Percentiles rank a stretch among this genome's conserved stretches.
These are phyloP conservation scores for Phanerochaete carnosa DNA, from an alignment of 768 basidiomycete genomes.

Conservation along the genomic window DNA sequence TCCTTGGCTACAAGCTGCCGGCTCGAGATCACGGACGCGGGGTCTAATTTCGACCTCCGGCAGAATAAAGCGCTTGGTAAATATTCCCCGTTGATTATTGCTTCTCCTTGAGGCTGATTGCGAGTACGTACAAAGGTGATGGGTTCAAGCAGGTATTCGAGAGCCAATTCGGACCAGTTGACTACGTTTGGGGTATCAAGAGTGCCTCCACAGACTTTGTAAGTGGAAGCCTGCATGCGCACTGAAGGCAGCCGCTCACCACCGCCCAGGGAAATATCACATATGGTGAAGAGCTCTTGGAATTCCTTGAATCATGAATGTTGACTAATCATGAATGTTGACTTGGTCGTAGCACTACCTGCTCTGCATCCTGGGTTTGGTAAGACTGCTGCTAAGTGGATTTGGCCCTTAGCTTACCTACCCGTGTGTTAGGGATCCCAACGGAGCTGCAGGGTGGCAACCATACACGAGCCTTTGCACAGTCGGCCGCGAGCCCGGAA, in stretches of 20 bases:
- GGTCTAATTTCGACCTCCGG: slow-evolving; percentile 50
- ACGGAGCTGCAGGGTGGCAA: slow-evolving; percentile 71
- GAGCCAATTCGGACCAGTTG: slow-evolving; percentile 59
- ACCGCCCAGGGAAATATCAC: slow-evolving; percentile 63
- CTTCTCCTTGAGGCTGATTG: too few species aligned
- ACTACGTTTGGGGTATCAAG: slow-evolving; percentile 64
- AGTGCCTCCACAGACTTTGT: slow-evolving; percentile 84
- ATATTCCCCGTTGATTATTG: too few species aligned
- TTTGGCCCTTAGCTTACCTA: background rate
- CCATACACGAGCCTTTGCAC: slow-evolving; percentile 68
- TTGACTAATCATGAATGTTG: background rate
- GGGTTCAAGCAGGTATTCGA: slow-evolving; percentile 62
- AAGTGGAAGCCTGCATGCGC: slow-evolving; percentile 25
- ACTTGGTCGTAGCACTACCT: slow-evolving; percentile 43
- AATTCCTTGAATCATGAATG: background rate
- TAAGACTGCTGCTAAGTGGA: slow-evolving; percentile 24
- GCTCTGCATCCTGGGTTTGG: slow-evolving; percentile 74
- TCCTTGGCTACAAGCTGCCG: slow-evolving; percentile 65
- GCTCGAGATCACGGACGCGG: slow-evolving; percentile 36
- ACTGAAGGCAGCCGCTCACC: background rate
- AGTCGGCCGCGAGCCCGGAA: slow-evolving; percentile 52
- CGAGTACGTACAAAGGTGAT: slow-evolving; percentile 43
- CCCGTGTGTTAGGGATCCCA: slow-evolving; percentile 61
- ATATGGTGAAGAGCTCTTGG: slow-evolving; percentile 45
- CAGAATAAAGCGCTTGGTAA: slow-evolving; percentile 66